Base-by-base conservation (phyloP, 2,329 filamentous ascomycete species). In the Trichoderma aggressivum region DNA sequence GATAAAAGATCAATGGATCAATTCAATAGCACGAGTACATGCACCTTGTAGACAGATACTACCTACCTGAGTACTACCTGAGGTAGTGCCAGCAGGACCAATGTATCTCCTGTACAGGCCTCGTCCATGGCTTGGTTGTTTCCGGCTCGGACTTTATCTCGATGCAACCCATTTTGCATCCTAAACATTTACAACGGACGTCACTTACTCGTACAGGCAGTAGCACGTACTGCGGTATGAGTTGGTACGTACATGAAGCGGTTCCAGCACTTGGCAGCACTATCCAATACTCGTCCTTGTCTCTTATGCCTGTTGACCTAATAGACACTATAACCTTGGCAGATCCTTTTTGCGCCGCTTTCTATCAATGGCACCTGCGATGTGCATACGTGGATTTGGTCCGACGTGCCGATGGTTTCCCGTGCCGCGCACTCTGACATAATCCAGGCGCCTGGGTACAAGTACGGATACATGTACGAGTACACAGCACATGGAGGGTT, bases 101-200 rank as follows among this genome's bases (percentile, higher is more conserved):
- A 24, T 11, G 47, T 53, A 50, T 50, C 18, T 12, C 6, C 43
- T 21, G 43, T 50, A 53, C n/a, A 21, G 58, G 59, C 34, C 21
- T 63, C 36, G 24, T 26, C 47, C 32, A 18, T 66, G 24, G 12
- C 11, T n/a, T 56, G 11, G 47, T 66, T 18, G 50, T 58, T 39
- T 43, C 32, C 63, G 50, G 63, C 63, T 66, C 55, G 64, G 64
- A 68, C 55, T 68, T 59, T 68, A 59, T 67, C 26, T 47, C 34
- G 36, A 66, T 43, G 63, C 50, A 66, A 24, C 53, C 50, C 24
- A 10, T 58, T 66, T 12, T 53, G 47, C 47, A 50, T 21, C 43
- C 43, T 50, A 8, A 50, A 11, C 43, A 24, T 24, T 53, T 14
- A 53, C 47, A 53, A 21, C 12, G n/a, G 43, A 21, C 12, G n/a